These are phyloP conservation scores for Aspergillus sp. DNA, from an alignment of 2,329 filamentous ascomycete species.

Conservation along the genomic window DNA sequence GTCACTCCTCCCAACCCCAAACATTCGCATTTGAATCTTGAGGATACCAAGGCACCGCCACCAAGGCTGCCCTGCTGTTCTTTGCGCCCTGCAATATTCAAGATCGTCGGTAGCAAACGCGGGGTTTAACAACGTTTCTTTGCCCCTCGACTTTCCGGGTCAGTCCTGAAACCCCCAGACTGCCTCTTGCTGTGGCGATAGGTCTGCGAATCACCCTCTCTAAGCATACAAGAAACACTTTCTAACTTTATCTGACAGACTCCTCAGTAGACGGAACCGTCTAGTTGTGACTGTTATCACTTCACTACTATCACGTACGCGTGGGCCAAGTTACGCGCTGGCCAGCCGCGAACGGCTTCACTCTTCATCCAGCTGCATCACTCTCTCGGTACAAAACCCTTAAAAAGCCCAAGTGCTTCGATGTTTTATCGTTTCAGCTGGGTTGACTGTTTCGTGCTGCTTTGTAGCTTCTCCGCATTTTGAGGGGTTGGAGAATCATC, in stretches of 20 bases:
- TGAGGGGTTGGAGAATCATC: conserved; percentile 6
- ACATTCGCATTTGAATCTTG: not conserved
- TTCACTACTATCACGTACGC: not conserved
- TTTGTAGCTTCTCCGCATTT: conserved; percentile 14
- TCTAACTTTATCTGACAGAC: not conserved
- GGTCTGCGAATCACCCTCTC: conserved; percentile 9
- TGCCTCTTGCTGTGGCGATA: conserved; percentile 5
- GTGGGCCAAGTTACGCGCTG: conserved; percentile 1
- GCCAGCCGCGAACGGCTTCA: not conserved
- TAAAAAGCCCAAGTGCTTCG: not conserved
- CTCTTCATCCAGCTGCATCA: not conserved
- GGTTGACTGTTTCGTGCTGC: not conserved
- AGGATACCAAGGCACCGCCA: not conserved
- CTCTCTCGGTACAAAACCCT: not conserved
- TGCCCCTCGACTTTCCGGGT: not conserved
- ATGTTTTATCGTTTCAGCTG: not conserved
- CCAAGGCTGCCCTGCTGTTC: not conserved
- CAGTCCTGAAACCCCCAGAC: conserved; percentile 1
- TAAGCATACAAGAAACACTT: not conserved
- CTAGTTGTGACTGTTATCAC: not conserved
- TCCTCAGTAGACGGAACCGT: not conserved
- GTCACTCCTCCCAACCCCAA: not conserved
- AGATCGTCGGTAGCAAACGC: conserved; percentile 10
- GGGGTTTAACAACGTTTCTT: conserved; percentile 3
- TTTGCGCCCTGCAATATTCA: not conserved